phyloP scores from a whole-genome alignment of 108 stramenopile species.

The Skeletonema tropicum region DNA sequence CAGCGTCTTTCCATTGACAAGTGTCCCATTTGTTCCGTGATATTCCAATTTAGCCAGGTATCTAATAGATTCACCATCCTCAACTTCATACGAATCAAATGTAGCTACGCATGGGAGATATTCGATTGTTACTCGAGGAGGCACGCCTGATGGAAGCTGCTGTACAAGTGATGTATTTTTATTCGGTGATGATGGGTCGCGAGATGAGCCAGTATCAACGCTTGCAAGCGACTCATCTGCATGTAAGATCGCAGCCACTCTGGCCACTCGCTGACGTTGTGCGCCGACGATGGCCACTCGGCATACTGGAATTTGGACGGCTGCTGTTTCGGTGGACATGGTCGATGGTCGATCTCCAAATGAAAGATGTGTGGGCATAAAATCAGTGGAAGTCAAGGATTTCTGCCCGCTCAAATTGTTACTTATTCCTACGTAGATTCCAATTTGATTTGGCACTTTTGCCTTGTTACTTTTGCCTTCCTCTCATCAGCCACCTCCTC shows the following conservation, averaged over 20 bases:
- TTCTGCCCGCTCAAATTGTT: no score
- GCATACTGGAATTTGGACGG: no score
- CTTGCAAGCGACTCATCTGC: slow-evolving; percentile 1
- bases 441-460: no score
- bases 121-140: slow-evolving; percentile 39
- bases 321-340: background rate
- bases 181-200: slow-evolving; percentile 1
- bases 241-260: slow-evolving; percentile 35
- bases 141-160: slow-evolving; percentile 13
- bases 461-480: no score
- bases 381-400: no score
- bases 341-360: no score
- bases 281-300: slow-evolving; percentile 54
- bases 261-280: slow-evolving; percentile 45
- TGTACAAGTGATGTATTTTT: slow-evolving; percentile 3
- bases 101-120: slow-evolving; percentile 76
- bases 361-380: no score
- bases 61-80: slow-evolving; percentile 49
- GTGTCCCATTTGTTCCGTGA: slow-evolving; percentile 61
- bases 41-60: slow-evolving; percentile 72
- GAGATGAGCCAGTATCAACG: background rate
- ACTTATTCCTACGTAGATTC: no score
- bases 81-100: slow-evolving; percentile 67
- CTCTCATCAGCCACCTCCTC: no score
- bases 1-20: slow-evolving; percentile 51